These are phyloP conservation scores for Umbelopsis sp. DNA, from an alignment of 371 early-diverging fungal species.

Conservation along the genomic window DNA sequence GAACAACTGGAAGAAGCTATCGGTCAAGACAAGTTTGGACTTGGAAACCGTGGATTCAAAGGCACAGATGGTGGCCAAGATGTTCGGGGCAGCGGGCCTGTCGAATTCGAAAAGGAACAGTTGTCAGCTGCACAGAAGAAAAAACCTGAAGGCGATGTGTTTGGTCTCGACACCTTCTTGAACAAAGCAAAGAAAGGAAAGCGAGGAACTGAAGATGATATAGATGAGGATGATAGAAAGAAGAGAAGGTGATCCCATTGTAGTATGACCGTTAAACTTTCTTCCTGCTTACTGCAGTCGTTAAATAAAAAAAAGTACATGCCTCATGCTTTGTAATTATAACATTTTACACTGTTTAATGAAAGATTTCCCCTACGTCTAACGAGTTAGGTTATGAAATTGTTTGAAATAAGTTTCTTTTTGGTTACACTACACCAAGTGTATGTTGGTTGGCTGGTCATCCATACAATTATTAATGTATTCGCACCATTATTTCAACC, in stretches of 20 bases:
- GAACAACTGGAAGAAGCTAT: slow-evolving; percentile 76
- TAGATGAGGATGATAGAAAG: slow-evolving; percentile 29
- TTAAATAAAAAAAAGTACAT: too few relatives aligned
- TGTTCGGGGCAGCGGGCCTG: slow-evolving; percentile 72
- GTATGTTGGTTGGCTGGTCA: too few relatives aligned
- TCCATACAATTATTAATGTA: background rate
- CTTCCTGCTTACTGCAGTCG: too few relatives aligned
- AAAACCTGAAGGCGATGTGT: slow-evolving; percentile 39
- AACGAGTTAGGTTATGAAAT: too few relatives aligned
- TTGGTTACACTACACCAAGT: too few relatives aligned
- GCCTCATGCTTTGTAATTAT: too few relatives aligned
- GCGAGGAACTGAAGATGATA: slow-evolving; percentile 39
- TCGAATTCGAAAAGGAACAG: slow-evolving; percentile 88
- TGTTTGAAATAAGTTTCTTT: too few relatives aligned
- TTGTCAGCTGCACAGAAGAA: slow-evolving; percentile 32
- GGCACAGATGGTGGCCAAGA: slow-evolving; percentile 62
- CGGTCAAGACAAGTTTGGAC: slow-evolving; percentile 70
- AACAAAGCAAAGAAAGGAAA: slow-evolving; percentile 59
- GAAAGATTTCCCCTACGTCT: too few relatives aligned
- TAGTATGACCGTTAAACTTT: background rate
- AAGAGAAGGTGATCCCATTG: slow-evolving; percentile 24
- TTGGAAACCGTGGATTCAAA: slow-evolving; percentile 64
- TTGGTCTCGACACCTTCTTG: slow-evolving; percentile 66
- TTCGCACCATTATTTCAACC: slow-evolving; percentile 13
- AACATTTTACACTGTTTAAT: too few relatives aligned